Conservation (phyloP, 345 rosid species). For the Eucalyptus virginea region DNA sequence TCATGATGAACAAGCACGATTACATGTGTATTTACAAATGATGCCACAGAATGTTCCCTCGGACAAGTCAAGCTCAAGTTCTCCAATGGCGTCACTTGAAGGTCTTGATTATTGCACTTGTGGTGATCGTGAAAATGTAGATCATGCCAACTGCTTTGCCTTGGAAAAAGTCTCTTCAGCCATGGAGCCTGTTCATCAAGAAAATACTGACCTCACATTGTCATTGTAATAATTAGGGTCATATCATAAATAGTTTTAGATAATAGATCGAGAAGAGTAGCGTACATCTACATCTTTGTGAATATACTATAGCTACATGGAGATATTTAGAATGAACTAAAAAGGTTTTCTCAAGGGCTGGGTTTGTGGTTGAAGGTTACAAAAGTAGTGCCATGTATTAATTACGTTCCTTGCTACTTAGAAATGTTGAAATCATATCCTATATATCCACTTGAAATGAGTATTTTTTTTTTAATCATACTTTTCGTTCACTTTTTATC, state of each 20-base stretch:
- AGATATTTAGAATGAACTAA: not conserved
- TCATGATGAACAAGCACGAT: not conserved
- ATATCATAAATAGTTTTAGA: not conserved
- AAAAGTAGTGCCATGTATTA: not conserved
- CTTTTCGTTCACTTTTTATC: not conserved
- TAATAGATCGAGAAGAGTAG: not conserved
- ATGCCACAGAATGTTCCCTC: not conserved
- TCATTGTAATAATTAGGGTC: not conserved
- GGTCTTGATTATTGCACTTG: not conserved
- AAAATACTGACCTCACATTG: not conserved
- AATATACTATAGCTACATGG: not conserved
- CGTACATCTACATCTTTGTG: not conserved
- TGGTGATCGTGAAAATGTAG: not conserved
- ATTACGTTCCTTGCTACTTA: not conserved
- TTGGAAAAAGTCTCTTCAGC: not conserved
- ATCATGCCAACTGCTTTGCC: not conserved
- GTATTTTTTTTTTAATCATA: not conserved
- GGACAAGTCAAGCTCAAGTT: not conserved
- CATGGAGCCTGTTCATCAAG: not conserved
- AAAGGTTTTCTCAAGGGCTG: not conserved
- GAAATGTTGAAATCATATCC: not conserved
- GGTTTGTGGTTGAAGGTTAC: not conserved
- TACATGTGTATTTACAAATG: not conserved
- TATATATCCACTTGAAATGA: not conserved
- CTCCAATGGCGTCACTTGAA: not conserved